Evolutionary conservation across 768 basidiomycete species (phyloP).

Genomic region (Cytidiella melzeri): DNA sequence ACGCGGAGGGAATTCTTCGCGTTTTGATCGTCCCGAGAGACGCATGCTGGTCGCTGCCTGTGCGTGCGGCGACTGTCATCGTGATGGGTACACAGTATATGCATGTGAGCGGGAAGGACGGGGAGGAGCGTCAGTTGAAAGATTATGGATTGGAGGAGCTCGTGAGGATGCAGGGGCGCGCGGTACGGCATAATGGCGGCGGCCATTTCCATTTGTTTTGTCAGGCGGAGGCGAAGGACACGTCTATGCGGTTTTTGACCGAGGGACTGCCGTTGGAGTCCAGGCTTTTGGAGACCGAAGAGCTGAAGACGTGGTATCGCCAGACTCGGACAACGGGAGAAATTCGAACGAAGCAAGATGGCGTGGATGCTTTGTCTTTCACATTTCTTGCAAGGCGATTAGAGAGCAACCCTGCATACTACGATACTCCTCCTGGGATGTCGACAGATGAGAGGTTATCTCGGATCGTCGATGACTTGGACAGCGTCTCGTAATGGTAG

Average conservation of each 20-base stretch:
- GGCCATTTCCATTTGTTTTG: slow-evolving; percentile 86
- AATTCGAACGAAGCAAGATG: slow-evolving; percentile 53
- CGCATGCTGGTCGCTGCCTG: slow-evolving; percentile 84
- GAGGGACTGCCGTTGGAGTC: slow-evolving; percentile 92
- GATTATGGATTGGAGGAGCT: slow-evolving; percentile 82
- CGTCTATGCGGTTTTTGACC: slow-evolving; percentile 76
- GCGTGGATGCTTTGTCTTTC: slow-evolving; percentile 72
- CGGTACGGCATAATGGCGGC: slow-evolving; percentile 45
- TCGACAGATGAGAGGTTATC: slow-evolving; percentile 56
- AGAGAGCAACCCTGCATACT: slow-evolving; percentile 79
- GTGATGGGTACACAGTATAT: slow-evolving; percentile 92
- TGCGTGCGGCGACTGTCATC: slow-evolving; percentile 74
- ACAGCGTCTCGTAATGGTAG: slow-evolving; percentile 12
- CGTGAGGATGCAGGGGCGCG: slow-evolving; percentile 87
- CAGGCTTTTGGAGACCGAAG: slow-evolving; percentile 45
- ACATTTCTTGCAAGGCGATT: slow-evolving; percentile 74
- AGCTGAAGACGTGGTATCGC: slow-evolving; percentile 44
- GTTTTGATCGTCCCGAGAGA: slow-evolving; percentile 81
- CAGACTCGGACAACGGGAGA: slow-evolving; percentile 31
- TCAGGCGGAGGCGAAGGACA: slow-evolving; percentile 78
- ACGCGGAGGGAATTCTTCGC: slow-evolving; percentile 69
- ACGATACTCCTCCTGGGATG: slow-evolving; percentile 43
- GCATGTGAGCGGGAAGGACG: slow-evolving; percentile 37
- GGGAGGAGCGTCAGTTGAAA: slow-evolving; percentile 58
- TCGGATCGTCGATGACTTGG: slow-evolving; percentile 55